Conservation (phyloP, 257 asterid species). For the Solanum tarapatanum region DNA sequence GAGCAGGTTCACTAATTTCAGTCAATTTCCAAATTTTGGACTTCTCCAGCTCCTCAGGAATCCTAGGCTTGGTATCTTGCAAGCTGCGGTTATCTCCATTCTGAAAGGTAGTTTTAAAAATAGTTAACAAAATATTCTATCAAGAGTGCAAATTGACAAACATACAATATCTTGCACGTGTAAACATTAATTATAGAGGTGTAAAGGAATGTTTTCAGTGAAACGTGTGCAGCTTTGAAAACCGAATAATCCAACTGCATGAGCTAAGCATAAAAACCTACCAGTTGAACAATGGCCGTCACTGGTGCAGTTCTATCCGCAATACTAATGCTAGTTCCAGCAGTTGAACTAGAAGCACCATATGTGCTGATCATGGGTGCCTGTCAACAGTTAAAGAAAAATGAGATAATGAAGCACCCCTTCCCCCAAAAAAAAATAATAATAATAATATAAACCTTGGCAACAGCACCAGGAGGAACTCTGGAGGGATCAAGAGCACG, state of each 20-base stretch:
- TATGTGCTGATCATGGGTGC: slow-evolving; percentile 11
- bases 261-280: slow-evolving; percentile 7
- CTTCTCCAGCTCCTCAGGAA: slow-evolving; percentile 38
- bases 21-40: slow-evolving; percentile 44
- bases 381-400: not conserved
- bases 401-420: not conserved
- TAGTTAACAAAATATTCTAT: not conserved
- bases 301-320: slow-evolving; percentile 31
- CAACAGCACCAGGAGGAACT: slow-evolving; percentile 15
- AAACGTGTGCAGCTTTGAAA: not conserved
- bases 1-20: slow-evolving; percentile 45
- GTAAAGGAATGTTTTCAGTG: not conserved
- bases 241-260: not conserved
- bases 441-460: slow-evolving; percentile 24
- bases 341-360: slow-evolving; percentile 37
- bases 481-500: slow-evolving; percentile 14
- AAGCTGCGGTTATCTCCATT: slow-evolving; percentile 33
- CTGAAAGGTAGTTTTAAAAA: slow-evolving; percentile 7
- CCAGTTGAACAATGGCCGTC: slow-evolving; percentile 24
- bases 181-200: not conserved
- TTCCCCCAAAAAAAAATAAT: no score
- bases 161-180: not conserved
- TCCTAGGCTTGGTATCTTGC: slow-evolving; percentile 30
- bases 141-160: not conserved
- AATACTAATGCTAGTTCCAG: slow-evolving; percentile 16